Percentiles rank a stretch among this genome's conserved stretches.
These are phyloP conservation scores for Beta vulgaris DNA, from an alignment of 148 eudicot species.

Conservation along the genomic window DNA sequence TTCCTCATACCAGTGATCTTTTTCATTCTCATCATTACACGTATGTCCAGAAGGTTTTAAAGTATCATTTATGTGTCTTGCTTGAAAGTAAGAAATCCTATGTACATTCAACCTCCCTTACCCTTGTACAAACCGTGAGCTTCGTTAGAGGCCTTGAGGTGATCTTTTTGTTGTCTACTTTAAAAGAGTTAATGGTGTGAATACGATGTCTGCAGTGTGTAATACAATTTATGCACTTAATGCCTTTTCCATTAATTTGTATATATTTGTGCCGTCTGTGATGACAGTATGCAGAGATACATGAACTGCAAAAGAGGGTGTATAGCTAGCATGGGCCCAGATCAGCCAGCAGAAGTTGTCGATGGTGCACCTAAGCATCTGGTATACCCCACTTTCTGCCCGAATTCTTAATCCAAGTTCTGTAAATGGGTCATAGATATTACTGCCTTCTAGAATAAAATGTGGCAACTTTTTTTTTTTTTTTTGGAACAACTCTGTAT, in stretches of 20 bases:
- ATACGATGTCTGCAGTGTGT: not conserved
- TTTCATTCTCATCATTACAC: not conserved
- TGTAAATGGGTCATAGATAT: not conserved
- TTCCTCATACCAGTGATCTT: not conserved
- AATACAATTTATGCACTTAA: not conserved
- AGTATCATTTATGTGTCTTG: too few relatives aligned
- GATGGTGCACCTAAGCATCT: slow-evolving; percentile 82
- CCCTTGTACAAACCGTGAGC: too few relatives aligned
- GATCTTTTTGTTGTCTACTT: not conserved
- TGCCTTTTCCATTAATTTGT: not conserved
- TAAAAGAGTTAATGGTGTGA: not conserved
- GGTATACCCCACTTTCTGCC: slow-evolving; percentile 40
- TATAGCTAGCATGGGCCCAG: slow-evolving; percentile 80
- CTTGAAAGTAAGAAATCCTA: too few relatives aligned
- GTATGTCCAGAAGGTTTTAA: too few relatives aligned
- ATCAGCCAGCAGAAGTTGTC: slow-evolving; percentile 98
- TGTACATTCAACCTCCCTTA: too few relatives aligned
- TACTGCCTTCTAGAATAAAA: not conserved
- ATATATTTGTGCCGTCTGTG: slow-evolving; percentile 13
- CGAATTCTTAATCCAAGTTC: not conserved
- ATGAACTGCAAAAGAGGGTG: slow-evolving; percentile 88
- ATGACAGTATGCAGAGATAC: slow-evolving; percentile 69
- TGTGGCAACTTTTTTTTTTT: not conserved
- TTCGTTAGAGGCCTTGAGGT: not conserved
- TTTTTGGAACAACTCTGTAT: not conserved